Percentiles rank a stretch among this genome's conserved stretches.
Evolutionary conservation across 2,329 filamentous ascomycete genomes (phyloP).

Genomic region (Colletotrichum brevisporum): DNA sequence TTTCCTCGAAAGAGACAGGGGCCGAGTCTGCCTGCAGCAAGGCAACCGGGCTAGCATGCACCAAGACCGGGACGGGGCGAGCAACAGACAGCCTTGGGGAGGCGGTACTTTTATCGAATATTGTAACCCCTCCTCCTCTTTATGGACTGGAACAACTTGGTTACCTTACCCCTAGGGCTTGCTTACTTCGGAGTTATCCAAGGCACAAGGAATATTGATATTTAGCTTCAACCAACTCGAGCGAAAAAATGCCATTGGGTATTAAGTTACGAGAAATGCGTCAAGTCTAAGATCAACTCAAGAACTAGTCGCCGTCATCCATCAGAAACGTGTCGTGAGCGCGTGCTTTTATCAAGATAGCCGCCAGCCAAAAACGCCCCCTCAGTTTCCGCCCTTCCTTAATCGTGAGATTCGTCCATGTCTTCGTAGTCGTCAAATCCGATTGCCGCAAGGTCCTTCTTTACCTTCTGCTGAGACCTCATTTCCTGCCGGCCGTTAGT

Average conservation of each 20-base stretch:
- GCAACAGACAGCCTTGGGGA: neutral
- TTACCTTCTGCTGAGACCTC: slow-evolving; percentile 34
- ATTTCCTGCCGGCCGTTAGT: slow-evolving; percentile 23
- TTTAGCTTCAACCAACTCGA: neutral
- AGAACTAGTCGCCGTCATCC: neutral
- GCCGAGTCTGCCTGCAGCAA: slow-evolving; percentile 21
- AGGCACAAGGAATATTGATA: neutral
- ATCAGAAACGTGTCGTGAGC: neutral
- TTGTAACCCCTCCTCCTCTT: neutral
- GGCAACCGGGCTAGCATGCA: slow-evolving; percentile 27
- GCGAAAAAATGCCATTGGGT: slow-evolving; percentile 9
- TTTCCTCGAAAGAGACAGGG: neutral
- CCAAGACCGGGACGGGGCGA: neutral
- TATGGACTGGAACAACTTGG: too few species aligned
- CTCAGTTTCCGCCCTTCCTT: neutral
- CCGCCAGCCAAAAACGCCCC: slow-evolving; percentile 2
- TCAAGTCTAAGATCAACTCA: slow-evolving; percentile 12
- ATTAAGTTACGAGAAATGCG: slow-evolving; percentile 2
- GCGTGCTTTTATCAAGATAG: neutral
- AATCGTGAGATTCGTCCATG: slow-evolving; percentile 12
- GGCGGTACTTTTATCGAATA: neutral
- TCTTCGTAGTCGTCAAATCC: slow-evolving; percentile 14
- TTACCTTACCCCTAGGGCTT: neutral
- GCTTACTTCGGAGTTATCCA: neutral
- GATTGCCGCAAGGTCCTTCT: slow-evolving; percentile 29